Percentiles rank a stretch among this genome's conserved stretches.
Conservation (phyloP, 2,329 filamentous ascomycete species). For the Canariomyces notabilis region DNA sequence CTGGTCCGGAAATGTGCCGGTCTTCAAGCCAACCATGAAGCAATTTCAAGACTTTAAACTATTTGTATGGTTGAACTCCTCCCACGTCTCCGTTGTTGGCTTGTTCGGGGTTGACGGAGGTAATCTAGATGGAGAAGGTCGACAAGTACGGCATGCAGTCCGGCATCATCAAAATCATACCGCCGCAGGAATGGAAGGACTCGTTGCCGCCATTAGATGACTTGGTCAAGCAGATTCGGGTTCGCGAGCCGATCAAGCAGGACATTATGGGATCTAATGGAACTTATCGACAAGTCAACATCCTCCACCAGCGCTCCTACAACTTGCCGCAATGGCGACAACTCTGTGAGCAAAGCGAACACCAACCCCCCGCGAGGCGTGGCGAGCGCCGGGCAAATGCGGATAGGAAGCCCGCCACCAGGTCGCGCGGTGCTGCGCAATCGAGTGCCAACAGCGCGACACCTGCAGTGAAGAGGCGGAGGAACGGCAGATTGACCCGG, state of each 20-base stretch:
- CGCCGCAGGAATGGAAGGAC: constrained; percentile 88
- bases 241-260: constrained; percentile 96
- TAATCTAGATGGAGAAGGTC: constrained; percentile 65
- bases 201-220: constrained; percentile 74
- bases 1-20: constrained; percentile 85
- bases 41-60: constrained; percentile 92
- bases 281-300: constrained; percentile 94
- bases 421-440: constrained; percentile 34
- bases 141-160: constrained; percentile 96
- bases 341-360: constrained; percentile 88
- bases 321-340: constrained; percentile 95
- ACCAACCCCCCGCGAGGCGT: constrained; percentile 87
- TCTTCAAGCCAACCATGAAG: constrained; percentile 92
- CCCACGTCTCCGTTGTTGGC: not conserved
- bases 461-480: constrained; percentile 34
- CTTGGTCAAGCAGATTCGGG: constrained; percentile 81
- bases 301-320: constrained; percentile 92
- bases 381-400: constrained; percentile 69
- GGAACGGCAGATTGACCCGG: constrained; percentile 18
- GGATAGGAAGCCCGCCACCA: constrained; percentile 43
- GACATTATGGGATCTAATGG: constrained; percentile 96
- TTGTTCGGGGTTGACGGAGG: constrained; percentile 26
- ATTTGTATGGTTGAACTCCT: constrained; percentile 57
- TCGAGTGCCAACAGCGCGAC: constrained; percentile 28
- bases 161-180: constrained; percentile 93